These are phyloP conservation scores for Xylogone sp. DNA, from an alignment of 2,329 filamentous ascomycete species.

Conservation along the genomic window DNA sequence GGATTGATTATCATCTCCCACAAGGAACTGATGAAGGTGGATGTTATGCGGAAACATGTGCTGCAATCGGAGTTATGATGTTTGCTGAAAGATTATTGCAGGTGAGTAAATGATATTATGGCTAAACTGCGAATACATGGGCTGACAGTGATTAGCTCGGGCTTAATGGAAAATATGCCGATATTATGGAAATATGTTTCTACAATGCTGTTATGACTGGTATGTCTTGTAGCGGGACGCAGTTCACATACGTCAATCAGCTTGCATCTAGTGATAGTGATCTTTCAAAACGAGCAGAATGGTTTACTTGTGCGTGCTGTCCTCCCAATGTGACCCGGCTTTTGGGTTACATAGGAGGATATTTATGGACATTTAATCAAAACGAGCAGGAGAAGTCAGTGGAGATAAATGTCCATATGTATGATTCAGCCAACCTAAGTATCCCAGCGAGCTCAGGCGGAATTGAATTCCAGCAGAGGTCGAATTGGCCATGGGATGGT, in stretches of 20 bases:
- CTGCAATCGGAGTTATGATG: constrained; percentile 58
- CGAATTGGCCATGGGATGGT: constrained; percentile 53
- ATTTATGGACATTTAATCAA: constrained; percentile 44
- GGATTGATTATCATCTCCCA: constrained; percentile 54
- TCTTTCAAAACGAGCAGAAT: constrained; percentile 47
- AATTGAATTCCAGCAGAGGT: constrained; percentile 41
- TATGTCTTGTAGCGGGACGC: constrained; percentile 51
- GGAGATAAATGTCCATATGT: constrained; percentile 50
- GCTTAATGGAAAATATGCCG: constrained; percentile 48
- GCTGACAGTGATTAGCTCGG: constrained; percentile 34
- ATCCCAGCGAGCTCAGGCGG: constrained; percentile 31
- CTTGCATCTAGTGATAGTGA: constrained; percentile 49
- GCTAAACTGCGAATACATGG: not conserved
- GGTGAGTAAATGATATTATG: constrained; percentile 20
- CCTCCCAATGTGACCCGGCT: constrained; percentile 53
- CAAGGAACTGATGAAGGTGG: constrained; percentile 57
- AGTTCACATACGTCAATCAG: constrained; percentile 61
- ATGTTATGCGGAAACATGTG: constrained; percentile 60
- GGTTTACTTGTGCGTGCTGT: constrained; percentile 57
- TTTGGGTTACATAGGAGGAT: constrained; percentile 50
- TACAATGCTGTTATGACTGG: constrained; percentile 59
- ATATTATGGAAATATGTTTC: constrained; percentile 57
- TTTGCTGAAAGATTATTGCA: constrained; percentile 53
- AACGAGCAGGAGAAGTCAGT: constrained; percentile 13
- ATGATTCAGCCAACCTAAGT: constrained; percentile 40